phyloP scores from a whole-genome alignment of 1,139 yeast species.

The Kodamaea sp. region DNA sequence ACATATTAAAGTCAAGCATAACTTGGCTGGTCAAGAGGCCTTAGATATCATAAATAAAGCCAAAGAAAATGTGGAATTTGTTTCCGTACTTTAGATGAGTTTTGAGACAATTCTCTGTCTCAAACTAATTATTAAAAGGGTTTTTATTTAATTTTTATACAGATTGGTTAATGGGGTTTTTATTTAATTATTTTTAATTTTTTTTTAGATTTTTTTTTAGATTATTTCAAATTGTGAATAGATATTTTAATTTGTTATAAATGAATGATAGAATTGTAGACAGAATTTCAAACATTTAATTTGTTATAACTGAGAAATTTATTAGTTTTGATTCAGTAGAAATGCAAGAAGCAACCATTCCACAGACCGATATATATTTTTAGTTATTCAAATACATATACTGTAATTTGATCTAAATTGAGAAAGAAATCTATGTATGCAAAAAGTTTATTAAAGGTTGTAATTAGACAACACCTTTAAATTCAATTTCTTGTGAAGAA shows the following conservation, averaged over 20 bases:
- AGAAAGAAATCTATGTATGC: not conserved
- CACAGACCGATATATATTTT: not conserved
- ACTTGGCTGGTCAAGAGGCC: conserved; percentile 45
- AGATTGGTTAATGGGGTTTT: too few species aligned
- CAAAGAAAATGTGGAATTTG: conserved; percentile 70
- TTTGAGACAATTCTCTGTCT: not conserved
- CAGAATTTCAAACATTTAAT: not conserved
- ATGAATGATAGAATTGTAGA: conserved; percentile 1
- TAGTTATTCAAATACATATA: not conserved
- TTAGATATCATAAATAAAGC: conserved; percentile 67
- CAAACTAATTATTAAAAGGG: conserved; percentile 1
- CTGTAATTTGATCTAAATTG: not conserved
- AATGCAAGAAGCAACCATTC: not conserved
- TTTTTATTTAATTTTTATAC: conserved; percentile 1
- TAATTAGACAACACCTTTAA: conserved; percentile 4
- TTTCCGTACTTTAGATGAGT: conserved; percentile 21
- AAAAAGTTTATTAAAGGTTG: not conserved
- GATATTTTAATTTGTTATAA: too few species aligned
- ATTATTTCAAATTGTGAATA: too few species aligned
- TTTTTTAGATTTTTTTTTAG: conserved; percentile 3
- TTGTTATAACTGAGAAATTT: conserved; percentile 1
- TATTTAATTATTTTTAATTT: conserved; percentile 3
- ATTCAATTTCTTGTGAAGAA: conserved; percentile 5
- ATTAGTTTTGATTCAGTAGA: too few species aligned
- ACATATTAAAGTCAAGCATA: conserved; percentile 48